Percentiles rank a stretch among this genome's conserved stretches.
These are phyloP conservation scores for Phaeosphaeria sp. DNA, from an alignment of 2,329 filamentous ascomycete genomes.

Conservation along the genomic window DNA sequence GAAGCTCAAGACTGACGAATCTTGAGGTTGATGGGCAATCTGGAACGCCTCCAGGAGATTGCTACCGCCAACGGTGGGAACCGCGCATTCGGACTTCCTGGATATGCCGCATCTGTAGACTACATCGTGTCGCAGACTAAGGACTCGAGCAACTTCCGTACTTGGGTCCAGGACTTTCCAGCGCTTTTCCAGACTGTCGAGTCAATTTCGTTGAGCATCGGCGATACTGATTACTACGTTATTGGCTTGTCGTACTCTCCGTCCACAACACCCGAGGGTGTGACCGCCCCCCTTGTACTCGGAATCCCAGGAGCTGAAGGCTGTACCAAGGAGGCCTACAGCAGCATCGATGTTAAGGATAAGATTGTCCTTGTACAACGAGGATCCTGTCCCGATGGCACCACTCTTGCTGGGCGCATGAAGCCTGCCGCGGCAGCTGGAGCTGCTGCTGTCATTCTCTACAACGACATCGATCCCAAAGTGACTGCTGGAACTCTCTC, in stretches of 20 bases:
- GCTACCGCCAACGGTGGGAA: slow-evolving; percentile 64
- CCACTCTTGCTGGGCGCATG: slow-evolving; percentile 49
- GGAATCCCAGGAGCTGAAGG: slow-evolving; percentile 50
- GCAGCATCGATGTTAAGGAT: slow-evolving; percentile 46
- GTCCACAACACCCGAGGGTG: slow-evolving; percentile 54
- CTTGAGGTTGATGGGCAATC: slow-evolving; percentile 60
- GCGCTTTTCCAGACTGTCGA: slow-evolving; percentile 53
- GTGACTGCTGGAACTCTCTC: slow-evolving; percentile 51
- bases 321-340: slow-evolving; percentile 49
- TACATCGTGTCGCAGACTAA: slow-evolving; percentile 61
- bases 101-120: slow-evolving; percentile 65
- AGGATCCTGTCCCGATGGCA: slow-evolving; percentile 51
- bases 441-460: slow-evolving; percentile 52
- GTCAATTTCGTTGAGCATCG: slow-evolving; percentile 50
- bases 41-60: slow-evolving; percentile 63
- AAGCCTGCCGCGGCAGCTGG: slow-evolving; percentile 51
- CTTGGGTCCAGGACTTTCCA: slow-evolving; percentile 59
- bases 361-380: slow-evolving; percentile 53
- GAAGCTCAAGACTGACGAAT: neutral
- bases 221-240: slow-evolving; percentile 47
- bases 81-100: slow-evolving; percentile 65
- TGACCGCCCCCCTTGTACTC: slow-evolving; percentile 51
- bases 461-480: slow-evolving; percentile 46
- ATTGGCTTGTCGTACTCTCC: slow-evolving; percentile 56
- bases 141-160: slow-evolving; percentile 46